These are phyloP conservation scores for rapeseed (Brassica napus) DNA, from an alignment of 345 rosid species.

Conservation along the genomic window Da-Ae NC_063447.1:1785501-1786000, in stretches of 20 bases:
- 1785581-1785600: conserved; percentile 11
- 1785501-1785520: neutral
- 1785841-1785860: neutral
- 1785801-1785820: conserved; percentile 17
- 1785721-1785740: conserved; percentile 6
- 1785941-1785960: conserved; percentile 28
- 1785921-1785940: conserved; percentile 28
- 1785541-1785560: conserved; percentile 23
- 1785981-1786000: conserved; percentile 15
- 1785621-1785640: conserved; percentile 13
- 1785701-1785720: neutral
- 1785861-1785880: conserved; percentile 6
- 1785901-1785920: conserved; percentile 12
- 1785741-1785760: conserved; percentile 21
- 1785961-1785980: conserved; percentile 21
- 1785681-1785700: neutral
- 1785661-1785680: neutral
- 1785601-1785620: conserved; percentile 35
- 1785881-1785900: conserved; percentile 31
- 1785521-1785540: conserved; percentile 19
- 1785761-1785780: conserved; percentile 5
- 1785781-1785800: neutral
- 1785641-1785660: neutral
- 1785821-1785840: conserved; percentile 2
- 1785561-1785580: neutral